These are phyloP conservation scores for Paramecium caudatum DNA, from an alignment of 73 alveolate genomes.

Conservation along the genomic window DNA sequence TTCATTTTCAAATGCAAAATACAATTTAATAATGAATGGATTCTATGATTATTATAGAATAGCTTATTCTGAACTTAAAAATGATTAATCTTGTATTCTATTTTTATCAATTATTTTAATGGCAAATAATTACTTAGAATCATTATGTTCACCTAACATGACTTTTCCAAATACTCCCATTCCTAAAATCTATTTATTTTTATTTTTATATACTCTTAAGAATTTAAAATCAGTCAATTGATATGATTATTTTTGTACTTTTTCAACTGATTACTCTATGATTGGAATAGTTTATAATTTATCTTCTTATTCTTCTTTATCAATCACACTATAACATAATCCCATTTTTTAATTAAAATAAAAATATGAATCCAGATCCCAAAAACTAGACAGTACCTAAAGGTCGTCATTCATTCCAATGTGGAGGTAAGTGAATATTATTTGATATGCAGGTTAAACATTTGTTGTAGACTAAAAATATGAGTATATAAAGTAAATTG, in stretches of 20 bases:
- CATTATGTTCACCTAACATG: conserved; percentile 28
- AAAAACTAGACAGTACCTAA: conserved; percentile 4
- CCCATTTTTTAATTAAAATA: conserved; percentile 26
- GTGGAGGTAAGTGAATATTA: conserved; percentile 14
- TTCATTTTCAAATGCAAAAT: conserved; percentile 47
- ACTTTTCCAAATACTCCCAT: conserved; percentile 69
- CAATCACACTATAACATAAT: neutral
- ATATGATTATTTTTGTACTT: too few relatives aligned
- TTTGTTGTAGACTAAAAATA: conserved; percentile 87
- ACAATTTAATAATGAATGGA: conserved; percentile 66
- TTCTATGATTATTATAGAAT: conserved; percentile 57
- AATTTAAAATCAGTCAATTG: neutral
- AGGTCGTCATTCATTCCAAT: conserved; percentile 55
- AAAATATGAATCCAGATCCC: conserved; percentile 58
- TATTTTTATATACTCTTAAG: neutral
- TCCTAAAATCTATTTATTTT: conserved; percentile 48
- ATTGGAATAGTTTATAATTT: neutral
- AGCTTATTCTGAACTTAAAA: conserved; percentile 60
- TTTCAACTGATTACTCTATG: neutral
- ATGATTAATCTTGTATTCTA: conserved; percentile 1
- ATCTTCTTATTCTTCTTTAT: conserved; percentile 9
- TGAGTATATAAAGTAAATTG: conserved; percentile 88
- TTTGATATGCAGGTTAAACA: conserved; percentile 65
- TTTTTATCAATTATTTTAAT: conserved; percentile 61
- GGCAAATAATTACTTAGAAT: conserved; percentile 59